Conservation (phyloP, 192 early-diverging fungal species). For the Coemansia interrupta region DNA sequence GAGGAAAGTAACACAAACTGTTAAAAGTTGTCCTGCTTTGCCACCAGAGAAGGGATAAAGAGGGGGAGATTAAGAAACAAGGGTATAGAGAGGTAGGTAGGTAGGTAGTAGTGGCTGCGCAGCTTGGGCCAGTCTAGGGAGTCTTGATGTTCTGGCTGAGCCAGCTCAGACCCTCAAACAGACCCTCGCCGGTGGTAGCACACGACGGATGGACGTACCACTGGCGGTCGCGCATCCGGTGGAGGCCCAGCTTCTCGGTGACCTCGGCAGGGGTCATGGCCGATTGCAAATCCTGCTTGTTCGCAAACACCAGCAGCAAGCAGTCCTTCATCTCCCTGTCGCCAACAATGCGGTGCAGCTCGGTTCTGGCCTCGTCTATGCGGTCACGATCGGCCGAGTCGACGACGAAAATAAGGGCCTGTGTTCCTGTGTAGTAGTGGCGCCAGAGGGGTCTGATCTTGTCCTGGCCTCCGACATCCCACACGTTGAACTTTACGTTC, state of each 20-base stretch:
- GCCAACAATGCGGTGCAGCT: slow-evolving; percentile 77
- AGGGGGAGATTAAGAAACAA: slow-evolving; percentile 10
- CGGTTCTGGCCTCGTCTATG: slow-evolving; percentile 79
- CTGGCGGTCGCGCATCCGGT: slow-evolving; percentile 78
- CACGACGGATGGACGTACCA: slow-evolving; percentile 93
- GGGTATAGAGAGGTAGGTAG: neutral
- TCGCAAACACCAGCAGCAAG: slow-evolving; percentile 77
- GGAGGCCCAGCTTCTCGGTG: slow-evolving; percentile 83
- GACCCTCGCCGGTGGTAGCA: slow-evolving; percentile 76
- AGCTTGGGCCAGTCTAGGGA: slow-evolving; percentile 22
- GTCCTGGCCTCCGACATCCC: slow-evolving; percentile 89
- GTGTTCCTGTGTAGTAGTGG: slow-evolving; percentile 81
- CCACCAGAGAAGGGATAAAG: neutral
- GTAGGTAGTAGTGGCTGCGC: neutral
- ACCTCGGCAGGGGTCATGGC: slow-evolving; percentile 96
- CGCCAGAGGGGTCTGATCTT: slow-evolving; percentile 87
- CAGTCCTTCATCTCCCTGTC: slow-evolving; percentile 84
- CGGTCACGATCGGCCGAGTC: slow-evolving; percentile 85
- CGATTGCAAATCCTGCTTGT: slow-evolving; percentile 72
- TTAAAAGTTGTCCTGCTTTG: too few species aligned
- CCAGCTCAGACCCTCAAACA: slow-evolving; percentile 84
- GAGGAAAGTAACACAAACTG: neutral
- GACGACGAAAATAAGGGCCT: slow-evolving; percentile 84
- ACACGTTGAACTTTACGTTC: slow-evolving; percentile 79
- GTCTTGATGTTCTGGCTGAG: slow-evolving; percentile 76